These are phyloP conservation scores for Trichophyton simii DNA, from an alignment of 2,329 filamentous ascomycete species.

Conservation along the genomic window DNA sequence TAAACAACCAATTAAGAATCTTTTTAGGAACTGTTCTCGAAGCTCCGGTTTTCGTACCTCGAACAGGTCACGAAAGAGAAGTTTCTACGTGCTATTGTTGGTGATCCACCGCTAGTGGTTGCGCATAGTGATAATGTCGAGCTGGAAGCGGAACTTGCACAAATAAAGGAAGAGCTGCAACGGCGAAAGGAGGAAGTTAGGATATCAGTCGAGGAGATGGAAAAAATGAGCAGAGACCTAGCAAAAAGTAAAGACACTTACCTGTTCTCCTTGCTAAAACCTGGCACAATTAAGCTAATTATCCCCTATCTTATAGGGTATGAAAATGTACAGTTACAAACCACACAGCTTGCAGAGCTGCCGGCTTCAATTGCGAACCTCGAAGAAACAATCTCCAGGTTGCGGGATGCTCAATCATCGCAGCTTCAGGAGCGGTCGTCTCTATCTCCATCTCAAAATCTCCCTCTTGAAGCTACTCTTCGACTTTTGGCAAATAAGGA, in stretches of 20 bases:
- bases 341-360: constrained; percentile 38
- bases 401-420: constrained; percentile 48
- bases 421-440: constrained; percentile 44
- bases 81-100: constrained; percentile 84
- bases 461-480: constrained; percentile 31
- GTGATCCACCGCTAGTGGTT: constrained; percentile 76
- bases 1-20: background rate
- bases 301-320: constrained; percentile 35
- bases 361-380: constrained; percentile 42
- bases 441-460: constrained; percentile 25
- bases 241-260: constrained; percentile 38
- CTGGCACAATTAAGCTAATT: background rate
- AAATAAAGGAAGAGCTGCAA: constrained; percentile 64
- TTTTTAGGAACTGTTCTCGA: constrained; percentile 69
- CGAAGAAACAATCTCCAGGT: constrained; percentile 36
- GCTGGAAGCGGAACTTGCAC: constrained; percentile 56
- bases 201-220: constrained; percentile 59
- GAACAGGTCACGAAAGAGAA: constrained; percentile 99
- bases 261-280: constrained; percentile 6
- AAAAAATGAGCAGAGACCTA: constrained; percentile 53
- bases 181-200: constrained; percentile 67
- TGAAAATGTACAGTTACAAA: constrained; percentile 42
- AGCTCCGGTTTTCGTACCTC: constrained; percentile 91
- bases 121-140: constrained; percentile 69
- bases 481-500: constrained; percentile 30